These are phyloP conservation scores for Alternaria sp. DNA, from an alignment of 2,329 filamentous ascomycete species.

Conservation along the genomic window DNA sequence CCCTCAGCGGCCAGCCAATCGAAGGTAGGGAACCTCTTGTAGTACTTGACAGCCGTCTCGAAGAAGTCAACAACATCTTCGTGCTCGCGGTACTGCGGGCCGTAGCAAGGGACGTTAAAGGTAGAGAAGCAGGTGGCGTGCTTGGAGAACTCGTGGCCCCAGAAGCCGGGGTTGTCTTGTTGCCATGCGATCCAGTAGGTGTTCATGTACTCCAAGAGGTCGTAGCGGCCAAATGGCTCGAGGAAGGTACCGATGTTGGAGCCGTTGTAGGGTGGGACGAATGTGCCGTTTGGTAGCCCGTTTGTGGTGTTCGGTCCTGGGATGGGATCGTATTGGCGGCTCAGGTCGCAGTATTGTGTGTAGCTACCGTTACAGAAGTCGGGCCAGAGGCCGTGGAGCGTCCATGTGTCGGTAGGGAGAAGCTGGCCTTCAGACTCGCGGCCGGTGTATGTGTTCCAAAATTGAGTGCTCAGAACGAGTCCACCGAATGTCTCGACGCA, in stretches of 20 bases:
- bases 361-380: slow-evolving; percentile 62
- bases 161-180: slow-evolving; percentile 65
- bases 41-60: slow-evolving; percentile 65
- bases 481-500: slow-evolving; percentile 71
- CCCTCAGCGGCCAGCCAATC: slow-evolving; percentile 62
- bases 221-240: slow-evolving; percentile 62
- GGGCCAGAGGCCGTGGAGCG: slow-evolving; percentile 59
- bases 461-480: slow-evolving; percentile 67
- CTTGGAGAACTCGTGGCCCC: slow-evolving; percentile 72
- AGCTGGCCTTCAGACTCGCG: slow-evolving; percentile 64
- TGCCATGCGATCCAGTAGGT: slow-evolving; percentile 67
- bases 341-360: slow-evolving; percentile 71
- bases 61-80: slow-evolving; percentile 69
- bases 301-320: slow-evolving; percentile 69
- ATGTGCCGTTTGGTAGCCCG: slow-evolving; percentile 58
- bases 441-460: slow-evolving; percentile 70
- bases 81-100: slow-evolving; percentile 62
- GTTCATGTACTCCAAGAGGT: slow-evolving; percentile 70
- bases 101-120: slow-evolving; percentile 70
- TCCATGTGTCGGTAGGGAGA: slow-evolving; percentile 64
- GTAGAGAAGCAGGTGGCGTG: slow-evolving; percentile 72
- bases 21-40: slow-evolving; percentile 65
- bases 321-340: slow-evolving; percentile 67
- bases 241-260: slow-evolving; percentile 65
- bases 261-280: slow-evolving; percentile 65